These are phyloP conservation scores for Puya raimondii DNA, from an alignment of 176 grass and related monocot species.

Conservation along the genomic window DNA sequence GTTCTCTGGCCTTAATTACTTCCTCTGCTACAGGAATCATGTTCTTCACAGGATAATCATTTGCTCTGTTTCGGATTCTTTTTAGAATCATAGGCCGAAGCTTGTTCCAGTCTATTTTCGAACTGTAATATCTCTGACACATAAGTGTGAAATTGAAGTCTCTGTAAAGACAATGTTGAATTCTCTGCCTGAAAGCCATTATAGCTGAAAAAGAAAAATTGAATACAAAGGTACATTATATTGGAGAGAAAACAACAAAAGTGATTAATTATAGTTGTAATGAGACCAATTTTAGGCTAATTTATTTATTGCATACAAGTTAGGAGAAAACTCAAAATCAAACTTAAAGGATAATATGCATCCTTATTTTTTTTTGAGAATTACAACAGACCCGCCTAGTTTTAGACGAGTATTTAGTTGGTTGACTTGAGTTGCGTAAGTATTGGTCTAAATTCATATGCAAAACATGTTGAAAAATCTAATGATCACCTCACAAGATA, in stretches of 20 bases:
- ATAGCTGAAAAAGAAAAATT: constrained; percentile 7
- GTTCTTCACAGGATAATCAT: constrained; percentile 56
- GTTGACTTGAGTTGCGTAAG: no score
- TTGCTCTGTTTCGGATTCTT: constrained; percentile 54
- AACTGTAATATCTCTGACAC: constrained; percentile 45
- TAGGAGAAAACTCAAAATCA: no score
- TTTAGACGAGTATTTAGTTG: no score
- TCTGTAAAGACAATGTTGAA: constrained; percentile 13
- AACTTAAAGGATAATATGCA: no score
- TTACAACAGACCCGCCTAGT: no score
- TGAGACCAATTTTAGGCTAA: no score
- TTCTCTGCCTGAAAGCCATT: constrained; percentile 34
- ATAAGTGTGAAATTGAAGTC: constrained; percentile 23
- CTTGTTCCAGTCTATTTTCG: constrained; percentile 69
- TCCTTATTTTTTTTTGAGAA: no score
- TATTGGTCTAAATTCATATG: no score
- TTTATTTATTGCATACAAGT: no score
- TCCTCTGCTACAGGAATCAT: constrained; percentile 78
- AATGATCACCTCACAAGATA: no score
- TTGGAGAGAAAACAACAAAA: background rate
- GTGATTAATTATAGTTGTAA: no score
- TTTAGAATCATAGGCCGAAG: constrained; percentile 85
- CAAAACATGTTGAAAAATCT: no score
- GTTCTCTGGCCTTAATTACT: constrained; percentile 49
- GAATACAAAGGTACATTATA: background rate